Conservation (phyloP, 176 grass and related monocot species). For the Carex parvula region DNA sequence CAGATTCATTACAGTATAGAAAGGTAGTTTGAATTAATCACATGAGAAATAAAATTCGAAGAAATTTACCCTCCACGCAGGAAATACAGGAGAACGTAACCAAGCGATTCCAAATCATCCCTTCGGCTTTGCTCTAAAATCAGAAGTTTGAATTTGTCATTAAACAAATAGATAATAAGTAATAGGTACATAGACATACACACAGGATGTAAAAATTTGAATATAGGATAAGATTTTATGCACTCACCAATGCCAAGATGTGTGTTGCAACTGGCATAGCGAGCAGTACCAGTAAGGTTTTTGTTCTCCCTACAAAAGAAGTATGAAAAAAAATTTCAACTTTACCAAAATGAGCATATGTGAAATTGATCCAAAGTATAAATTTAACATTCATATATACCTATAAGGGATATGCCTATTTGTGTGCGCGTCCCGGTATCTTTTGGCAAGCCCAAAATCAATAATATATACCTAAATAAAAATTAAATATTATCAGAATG, state of each 20-base stretch:
- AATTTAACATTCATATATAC: conserved; percentile 26
- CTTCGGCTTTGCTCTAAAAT: conserved; percentile 88
- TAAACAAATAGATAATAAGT: conserved; percentile 19
- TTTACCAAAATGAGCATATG: background rate
- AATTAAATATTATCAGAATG: conserved; percentile 21
- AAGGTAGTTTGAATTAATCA: background rate
- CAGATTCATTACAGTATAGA: conserved; percentile 12
- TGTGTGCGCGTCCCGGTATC: conserved; percentile 76
- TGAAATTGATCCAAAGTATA: conserved; percentile 12
- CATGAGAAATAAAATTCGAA: background rate
- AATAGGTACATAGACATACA: conserved; percentile 12
- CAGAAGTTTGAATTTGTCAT: conserved; percentile 30
- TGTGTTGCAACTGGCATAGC: conserved; percentile 94
- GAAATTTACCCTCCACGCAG: conserved; percentile 71
- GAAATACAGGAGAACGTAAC: conserved; percentile 96
- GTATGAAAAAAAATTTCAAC: background rate
- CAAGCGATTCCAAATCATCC: conserved; percentile 98
- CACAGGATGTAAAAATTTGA: background rate
- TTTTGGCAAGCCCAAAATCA: conserved; percentile 99
- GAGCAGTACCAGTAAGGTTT: conserved; percentile 88
- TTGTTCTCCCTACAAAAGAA: conserved; percentile 74
- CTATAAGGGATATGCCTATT: conserved; percentile 97
- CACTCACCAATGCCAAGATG: conserved; percentile 87
- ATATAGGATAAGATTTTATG: background rate
- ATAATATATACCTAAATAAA: conserved; percentile 82